Conservation (phyloP, 805 yeast genomes). For the Lipomyces spencermartinsiae region DNA sequence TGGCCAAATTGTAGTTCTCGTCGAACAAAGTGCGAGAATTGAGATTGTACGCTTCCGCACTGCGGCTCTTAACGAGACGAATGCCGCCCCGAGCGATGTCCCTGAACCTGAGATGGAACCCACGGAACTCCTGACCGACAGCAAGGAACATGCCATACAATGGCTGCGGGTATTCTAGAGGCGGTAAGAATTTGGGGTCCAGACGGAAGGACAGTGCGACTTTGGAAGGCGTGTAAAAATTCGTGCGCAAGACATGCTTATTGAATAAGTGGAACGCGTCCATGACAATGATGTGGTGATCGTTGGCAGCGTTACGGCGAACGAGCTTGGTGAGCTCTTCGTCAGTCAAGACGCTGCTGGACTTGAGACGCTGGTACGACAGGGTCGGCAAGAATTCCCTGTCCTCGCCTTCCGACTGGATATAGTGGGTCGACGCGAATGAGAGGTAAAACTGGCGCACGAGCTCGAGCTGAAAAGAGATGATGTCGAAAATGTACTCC, state of each 20-base stretch:
- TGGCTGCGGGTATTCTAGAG: slow-evolving; percentile 85
- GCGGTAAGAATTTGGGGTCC: slow-evolving; percentile 84
- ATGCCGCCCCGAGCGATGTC: slow-evolving; percentile 99
- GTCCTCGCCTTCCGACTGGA: slow-evolving; percentile 54
- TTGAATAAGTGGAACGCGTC: slow-evolving; percentile 84
- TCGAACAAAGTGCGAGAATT: slow-evolving; percentile 90
- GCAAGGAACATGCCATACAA: slow-evolving; percentile 95
- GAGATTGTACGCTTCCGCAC: slow-evolving; percentile 80
- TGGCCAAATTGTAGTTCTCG: slow-evolving; percentile 94
- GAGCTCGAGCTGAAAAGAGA: slow-evolving; percentile 70
- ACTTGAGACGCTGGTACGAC: slow-evolving; percentile 82
- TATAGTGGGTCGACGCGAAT: slow-evolving; percentile 90
- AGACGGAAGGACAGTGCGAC: slow-evolving; percentile 94
- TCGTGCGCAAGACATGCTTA: slow-evolving; percentile 86
- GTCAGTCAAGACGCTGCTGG: slow-evolving; percentile 74
- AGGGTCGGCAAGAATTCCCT: slow-evolving; percentile 59
- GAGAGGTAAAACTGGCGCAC: slow-evolving; percentile 85
- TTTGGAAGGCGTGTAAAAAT: slow-evolving; percentile 91
- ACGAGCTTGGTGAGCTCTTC: slow-evolving; percentile 75
- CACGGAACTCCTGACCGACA: slow-evolving; percentile 95
- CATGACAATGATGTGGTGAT: slow-evolving; percentile 80
- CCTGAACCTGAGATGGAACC: slow-evolving; percentile 95
- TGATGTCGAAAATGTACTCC: slow-evolving; percentile 77
- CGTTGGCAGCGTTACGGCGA: slow-evolving; percentile 70
- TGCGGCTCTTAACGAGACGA: slow-evolving; percentile 88